phyloP scores from a whole-genome alignment of 306 rosid genomes.

The Begonia fuchsioides region DNA sequence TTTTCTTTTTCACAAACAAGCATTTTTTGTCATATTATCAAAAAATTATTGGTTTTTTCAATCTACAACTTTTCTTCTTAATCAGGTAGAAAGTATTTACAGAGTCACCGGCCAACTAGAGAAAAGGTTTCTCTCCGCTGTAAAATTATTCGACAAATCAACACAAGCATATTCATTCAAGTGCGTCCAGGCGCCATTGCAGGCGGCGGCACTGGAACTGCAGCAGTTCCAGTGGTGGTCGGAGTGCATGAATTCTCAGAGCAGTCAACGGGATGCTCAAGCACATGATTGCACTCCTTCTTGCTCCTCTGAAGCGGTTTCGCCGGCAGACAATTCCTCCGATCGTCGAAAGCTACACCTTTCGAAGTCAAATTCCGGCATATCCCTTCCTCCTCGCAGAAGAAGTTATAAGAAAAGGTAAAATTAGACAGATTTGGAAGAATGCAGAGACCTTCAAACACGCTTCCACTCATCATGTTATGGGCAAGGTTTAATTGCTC shows the following conservation, averaged over 20 bases:
- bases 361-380: constrained; percentile 50
- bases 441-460: constrained; percentile 47
- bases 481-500: constrained; percentile 64
- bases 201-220: constrained; percentile 38
- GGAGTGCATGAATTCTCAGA: constrained; percentile 18
- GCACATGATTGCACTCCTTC: constrained; percentile 33
- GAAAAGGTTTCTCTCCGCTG: constrained; percentile 18
- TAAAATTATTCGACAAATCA: constrained; percentile 6
- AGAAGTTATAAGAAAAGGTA: constrained; percentile 62
- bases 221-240: constrained; percentile 26
- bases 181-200: constrained; percentile 35
- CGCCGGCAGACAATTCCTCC: constrained; percentile 58
- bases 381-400: constrained; percentile 66
- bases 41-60: no score
- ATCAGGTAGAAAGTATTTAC: constrained; percentile 4
- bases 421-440: constrained; percentile 60
- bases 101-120: constrained; percentile 15
- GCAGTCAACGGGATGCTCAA: constrained; percentile 45
- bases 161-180: constrained; percentile 4
- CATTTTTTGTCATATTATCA: no score
- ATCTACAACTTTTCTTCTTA: no score
- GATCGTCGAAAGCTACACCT: constrained; percentile 33
- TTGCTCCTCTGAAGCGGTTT: constrained; percentile 46
- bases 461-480: constrained; percentile 49
- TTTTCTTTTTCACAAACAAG: no score